phyloP scores from a whole-genome alignment of 306 rosid genomes.

The Clitoria ternatea region DNA sequence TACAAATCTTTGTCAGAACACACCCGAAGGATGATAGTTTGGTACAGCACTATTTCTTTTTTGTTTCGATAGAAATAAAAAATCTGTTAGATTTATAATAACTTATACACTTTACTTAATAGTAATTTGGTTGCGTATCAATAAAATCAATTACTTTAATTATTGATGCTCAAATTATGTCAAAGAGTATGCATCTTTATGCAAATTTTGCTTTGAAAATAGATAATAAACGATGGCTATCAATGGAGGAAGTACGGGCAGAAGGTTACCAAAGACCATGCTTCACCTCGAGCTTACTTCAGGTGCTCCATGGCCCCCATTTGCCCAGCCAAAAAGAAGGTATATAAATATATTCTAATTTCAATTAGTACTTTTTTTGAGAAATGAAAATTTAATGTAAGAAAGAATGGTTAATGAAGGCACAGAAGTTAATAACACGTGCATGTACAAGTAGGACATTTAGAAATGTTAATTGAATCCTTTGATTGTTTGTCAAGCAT shows the following conservation, averaged over 20 bases:
- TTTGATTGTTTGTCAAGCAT: neutral
- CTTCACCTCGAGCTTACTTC: conserved; percentile 74
- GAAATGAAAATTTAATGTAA: neutral
- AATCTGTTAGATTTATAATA: too few relatives aligned
- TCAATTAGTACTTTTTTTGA: neutral
- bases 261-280: conserved; percentile 74
- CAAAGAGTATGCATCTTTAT: neutral
- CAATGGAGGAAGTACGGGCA: conserved; percentile 89
- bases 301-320: conserved; percentile 70
- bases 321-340: conserved; percentile 82
- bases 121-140: neutral
- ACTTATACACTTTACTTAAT: too few relatives aligned
- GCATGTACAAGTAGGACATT: neutral
- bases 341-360: neutral
- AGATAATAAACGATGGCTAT: conserved; percentile 55
- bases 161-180: neutral
- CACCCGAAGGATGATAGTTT: conserved; percentile 47
- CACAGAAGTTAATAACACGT: neutral
- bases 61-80: too few relatives aligned
- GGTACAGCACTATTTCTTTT: conserved; percentile 36
- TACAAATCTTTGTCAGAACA: conserved; percentile 46
- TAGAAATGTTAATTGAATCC: neutral
- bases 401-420: neutral
- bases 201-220: neutral
- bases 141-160: neutral